These are phyloP conservation scores for Neonectria faginata DNA, from an alignment of 2,329 filamentous ascomycete genomes.

Conservation along the genomic window DNA sequence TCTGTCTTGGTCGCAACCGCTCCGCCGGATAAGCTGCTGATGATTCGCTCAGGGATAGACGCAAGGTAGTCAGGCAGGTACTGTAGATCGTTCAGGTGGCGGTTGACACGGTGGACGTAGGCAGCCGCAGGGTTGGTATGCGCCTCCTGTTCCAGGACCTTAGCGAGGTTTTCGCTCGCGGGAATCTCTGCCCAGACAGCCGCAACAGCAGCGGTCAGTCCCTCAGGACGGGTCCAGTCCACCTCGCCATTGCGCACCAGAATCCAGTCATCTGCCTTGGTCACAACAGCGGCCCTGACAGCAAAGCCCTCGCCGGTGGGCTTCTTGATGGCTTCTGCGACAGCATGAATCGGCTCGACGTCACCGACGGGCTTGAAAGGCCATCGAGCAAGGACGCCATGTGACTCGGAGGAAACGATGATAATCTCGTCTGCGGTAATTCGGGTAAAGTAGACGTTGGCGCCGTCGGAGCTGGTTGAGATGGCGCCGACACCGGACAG, in stretches of 20 bases:
- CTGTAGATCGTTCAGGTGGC: constrained; percentile 83
- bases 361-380: constrained; percentile 60
- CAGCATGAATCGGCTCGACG: constrained; percentile 71
- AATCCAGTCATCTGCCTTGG: constrained; percentile 79
- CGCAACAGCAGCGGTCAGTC: constrained; percentile 81
- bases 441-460: constrained; percentile 90
- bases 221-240: constrained; percentile 85
- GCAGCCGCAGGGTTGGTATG: constrained; percentile 83
- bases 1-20: constrained; percentile 57
- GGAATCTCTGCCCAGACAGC: constrained; percentile 85
- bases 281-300: constrained; percentile 79
- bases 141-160: constrained; percentile 86
- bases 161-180: constrained; percentile 78
- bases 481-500: constrained; percentile 79
- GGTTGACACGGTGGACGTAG: constrained; percentile 87
- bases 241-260: constrained; percentile 84
- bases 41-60: constrained; percentile 74
- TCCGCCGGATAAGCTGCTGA: constrained; percentile 73
- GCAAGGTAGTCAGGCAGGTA: constrained; percentile 80
- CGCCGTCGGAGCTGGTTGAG: constrained; percentile 79
- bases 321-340: constrained; percentile 85
- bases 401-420: constrained; percentile 80
- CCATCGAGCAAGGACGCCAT: constrained; percentile 83
- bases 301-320: constrained; percentile 74
- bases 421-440: constrained; percentile 79